Evolutionary conservation across 2,329 filamentous ascomycete genomes (phyloP).

Genomic region (Fusarium avenaceum): DNA sequence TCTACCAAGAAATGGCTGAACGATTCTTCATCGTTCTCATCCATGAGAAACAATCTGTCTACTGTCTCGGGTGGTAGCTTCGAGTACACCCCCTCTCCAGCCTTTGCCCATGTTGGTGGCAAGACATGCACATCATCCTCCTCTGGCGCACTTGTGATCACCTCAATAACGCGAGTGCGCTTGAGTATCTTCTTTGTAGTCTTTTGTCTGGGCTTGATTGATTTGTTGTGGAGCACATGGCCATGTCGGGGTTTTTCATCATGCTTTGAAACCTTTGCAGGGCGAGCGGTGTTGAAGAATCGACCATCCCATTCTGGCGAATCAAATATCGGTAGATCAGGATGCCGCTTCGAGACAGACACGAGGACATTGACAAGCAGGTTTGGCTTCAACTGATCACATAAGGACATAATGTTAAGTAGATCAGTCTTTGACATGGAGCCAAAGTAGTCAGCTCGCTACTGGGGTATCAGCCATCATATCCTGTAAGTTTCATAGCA

Average conservation of each 20-base stretch:
- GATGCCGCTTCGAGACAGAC: conserved; percentile 59
- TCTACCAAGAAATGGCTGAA: conserved; percentile 62
- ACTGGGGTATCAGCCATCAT: not conserved
- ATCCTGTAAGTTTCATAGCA: not conserved
- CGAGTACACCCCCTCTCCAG: conserved; percentile 58
- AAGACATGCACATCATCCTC: conserved; percentile 52
- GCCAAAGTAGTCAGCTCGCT: conserved; percentile 59
- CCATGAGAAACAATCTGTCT: conserved; percentile 54
- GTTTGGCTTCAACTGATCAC: conserved; percentile 58
- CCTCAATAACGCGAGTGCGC: conserved; percentile 46
- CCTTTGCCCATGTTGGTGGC: conserved; percentile 58
- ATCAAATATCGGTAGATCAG: conserved; percentile 59
- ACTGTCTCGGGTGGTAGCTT: conserved; percentile 55
- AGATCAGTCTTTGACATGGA: conserved; percentile 56
- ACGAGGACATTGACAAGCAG: conserved; percentile 59
- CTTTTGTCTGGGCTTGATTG: conserved; percentile 50
- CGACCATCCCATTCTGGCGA: conserved; percentile 57
- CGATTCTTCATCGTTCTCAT: conserved; percentile 58
- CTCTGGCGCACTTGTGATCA: conserved; percentile 48
- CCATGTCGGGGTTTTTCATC: conserved; percentile 51
- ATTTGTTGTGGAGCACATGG: conserved; percentile 48
- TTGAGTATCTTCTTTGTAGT: conserved; percentile 54
- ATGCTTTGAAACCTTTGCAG: conserved; percentile 27
- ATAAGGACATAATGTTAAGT: conserved; percentile 58
- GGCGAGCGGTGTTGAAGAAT: conserved; percentile 26